Evolutionary conservation across 2,329 filamentous ascomycete species (phyloP).

Genomic region (Lasiodiplodia citricola): DNA sequence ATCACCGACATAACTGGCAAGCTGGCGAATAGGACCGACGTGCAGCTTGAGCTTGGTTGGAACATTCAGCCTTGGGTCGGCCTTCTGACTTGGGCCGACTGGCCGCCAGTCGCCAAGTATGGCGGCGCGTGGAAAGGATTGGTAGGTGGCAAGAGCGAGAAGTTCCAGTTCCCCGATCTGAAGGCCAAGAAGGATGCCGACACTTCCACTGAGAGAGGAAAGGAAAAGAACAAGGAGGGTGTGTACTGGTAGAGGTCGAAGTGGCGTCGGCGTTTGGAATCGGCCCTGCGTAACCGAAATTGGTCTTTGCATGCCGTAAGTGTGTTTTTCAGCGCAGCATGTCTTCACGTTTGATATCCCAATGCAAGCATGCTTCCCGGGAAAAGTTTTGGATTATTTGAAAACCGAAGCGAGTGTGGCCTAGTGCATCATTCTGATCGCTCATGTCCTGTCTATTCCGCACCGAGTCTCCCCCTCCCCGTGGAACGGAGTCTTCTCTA

Average conservation of each 20-base stretch:
- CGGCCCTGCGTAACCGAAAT: not conserved
- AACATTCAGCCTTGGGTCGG: constrained; percentile 99
- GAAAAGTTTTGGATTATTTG: not conserved
- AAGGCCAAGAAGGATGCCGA: constrained; percentile 64
- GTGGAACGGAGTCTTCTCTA: not conserved
- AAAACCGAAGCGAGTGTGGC: not conserved
- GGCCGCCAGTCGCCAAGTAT: constrained; percentile 36
- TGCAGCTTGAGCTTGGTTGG: constrained; percentile 83
- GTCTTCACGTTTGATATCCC: not conserved
- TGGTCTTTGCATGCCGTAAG: constrained; percentile 4
- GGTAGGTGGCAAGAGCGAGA: constrained; percentile 66
- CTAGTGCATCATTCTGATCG: not conserved
- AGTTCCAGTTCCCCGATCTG: constrained; percentile 68
- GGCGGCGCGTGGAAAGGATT: constrained; percentile 69
- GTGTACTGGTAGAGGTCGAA: constrained; percentile 18
- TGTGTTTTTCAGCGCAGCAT: not conserved
- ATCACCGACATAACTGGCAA: constrained; percentile 87
- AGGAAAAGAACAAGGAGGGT: constrained; percentile 50
- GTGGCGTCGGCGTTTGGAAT: constrained; percentile 10
- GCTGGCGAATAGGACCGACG: constrained; percentile 74
- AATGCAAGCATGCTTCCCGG: not conserved
- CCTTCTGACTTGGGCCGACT: constrained; percentile 74
- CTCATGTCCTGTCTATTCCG: not conserved
- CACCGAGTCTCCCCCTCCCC: not conserved
- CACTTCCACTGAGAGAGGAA: constrained; percentile 54